Evolutionary conservation across 73 alveolate genomes (phyloP).

Genomic region (Symbiodinium pilosum): DNA sequence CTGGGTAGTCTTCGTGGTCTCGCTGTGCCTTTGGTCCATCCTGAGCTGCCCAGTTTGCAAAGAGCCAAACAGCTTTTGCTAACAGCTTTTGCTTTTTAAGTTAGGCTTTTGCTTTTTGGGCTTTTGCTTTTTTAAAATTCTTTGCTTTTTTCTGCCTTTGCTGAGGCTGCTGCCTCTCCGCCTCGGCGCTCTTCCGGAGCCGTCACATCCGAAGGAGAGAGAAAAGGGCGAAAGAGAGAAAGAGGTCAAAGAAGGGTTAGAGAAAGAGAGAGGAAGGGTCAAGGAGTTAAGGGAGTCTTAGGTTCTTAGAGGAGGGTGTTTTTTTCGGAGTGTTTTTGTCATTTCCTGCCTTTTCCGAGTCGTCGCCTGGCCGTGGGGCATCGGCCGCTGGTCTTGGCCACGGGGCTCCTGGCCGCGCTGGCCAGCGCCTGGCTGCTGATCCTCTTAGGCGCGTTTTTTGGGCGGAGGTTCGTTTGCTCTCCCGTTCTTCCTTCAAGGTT

Average conservation of each 20-base stretch:
- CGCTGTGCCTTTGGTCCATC: not conserved
- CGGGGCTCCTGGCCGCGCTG: slow-evolving; percentile 3
- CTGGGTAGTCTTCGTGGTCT: slow-evolving; percentile 4
- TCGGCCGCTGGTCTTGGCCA: slow-evolving; percentile 52
- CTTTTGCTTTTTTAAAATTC: too few relatives aligned
- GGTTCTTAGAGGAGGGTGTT: not conserved
- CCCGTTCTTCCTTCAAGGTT: too few relatives aligned
- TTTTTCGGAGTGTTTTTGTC: too few relatives aligned
- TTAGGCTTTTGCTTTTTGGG: not conserved
- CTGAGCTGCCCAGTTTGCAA: not conserved
- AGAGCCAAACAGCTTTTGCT: not conserved
- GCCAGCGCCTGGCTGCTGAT: slow-evolving; percentile 60
- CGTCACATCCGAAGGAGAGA: not conserved
- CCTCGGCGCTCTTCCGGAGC: not conserved
- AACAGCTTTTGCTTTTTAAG: not conserved
- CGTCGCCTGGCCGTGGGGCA: slow-evolving; percentile 82
- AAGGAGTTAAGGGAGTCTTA: not conserved
- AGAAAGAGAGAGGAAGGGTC: too few relatives aligned
- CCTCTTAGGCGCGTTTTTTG: slow-evolving; percentile 18
- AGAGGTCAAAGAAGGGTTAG: too few relatives aligned
- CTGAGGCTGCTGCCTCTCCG: not conserved
- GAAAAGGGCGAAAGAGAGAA: too few relatives aligned
- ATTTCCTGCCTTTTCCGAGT: not conserved
- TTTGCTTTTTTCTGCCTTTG: not conserved
- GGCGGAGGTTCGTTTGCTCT: too few relatives aligned